These are phyloP conservation scores for Hyphopichia burtonii DNA, from an alignment of 1,139 yeast genomes.

Conservation along the genomic window DNA sequence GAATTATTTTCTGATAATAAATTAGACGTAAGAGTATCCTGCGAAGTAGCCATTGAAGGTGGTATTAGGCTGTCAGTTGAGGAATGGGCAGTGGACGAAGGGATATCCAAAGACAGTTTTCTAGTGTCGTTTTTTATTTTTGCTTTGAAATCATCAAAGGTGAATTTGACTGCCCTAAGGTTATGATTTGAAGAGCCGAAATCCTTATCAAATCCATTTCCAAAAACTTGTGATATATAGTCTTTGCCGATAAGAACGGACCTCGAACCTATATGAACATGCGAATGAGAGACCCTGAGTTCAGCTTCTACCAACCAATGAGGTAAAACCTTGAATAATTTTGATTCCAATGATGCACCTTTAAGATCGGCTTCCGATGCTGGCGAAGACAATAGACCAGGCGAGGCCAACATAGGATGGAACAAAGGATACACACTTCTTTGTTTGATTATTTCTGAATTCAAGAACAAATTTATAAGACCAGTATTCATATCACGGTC, in stretches of 20 bases:
- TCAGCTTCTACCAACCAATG: constrained; percentile 43
- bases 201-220: constrained; percentile 39
- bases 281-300: constrained; percentile 28
- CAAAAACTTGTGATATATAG: constrained; percentile 28
- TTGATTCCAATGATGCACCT: constrained; percentile 11
- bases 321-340: constrained; percentile 44
- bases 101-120: neutral
- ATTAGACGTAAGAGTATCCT: constrained; percentile 21
- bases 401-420: neutral
- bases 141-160: constrained; percentile 9
- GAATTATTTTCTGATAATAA: constrained; percentile 2
- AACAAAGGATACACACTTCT: constrained; percentile 4
- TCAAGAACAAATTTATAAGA: constrained; percentile 26
- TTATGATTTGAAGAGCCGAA: constrained; percentile 33
- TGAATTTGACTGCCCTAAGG: constrained; percentile 27
- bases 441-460: constrained; percentile 21
- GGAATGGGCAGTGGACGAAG: constrained; percentile 8
- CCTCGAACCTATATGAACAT: constrained; percentile 52
- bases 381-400: neutral
- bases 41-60: constrained; percentile 13
- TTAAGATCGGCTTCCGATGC: neutral
- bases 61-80: neutral
- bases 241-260: constrained; percentile 56
- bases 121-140: constrained; percentile 5
- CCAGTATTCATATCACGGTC: constrained; percentile 31